Evolutionary conservation across 805 yeast genomes (phyloP), one percentile per base, ranked within the genome.

Genomic region (Candida incommunis): DNA sequence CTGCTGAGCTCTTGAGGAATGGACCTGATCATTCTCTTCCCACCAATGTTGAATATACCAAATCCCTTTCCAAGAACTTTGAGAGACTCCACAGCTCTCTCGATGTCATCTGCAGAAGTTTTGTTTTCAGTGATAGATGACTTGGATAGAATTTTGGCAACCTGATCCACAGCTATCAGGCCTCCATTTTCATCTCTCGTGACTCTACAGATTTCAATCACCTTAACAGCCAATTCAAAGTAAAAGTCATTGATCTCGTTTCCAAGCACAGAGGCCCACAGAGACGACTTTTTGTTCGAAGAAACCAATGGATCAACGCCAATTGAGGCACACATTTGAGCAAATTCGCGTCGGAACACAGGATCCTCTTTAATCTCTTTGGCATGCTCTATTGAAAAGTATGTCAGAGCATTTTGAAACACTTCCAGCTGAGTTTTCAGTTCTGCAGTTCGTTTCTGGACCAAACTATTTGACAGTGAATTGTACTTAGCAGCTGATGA

Each of bases 101-200:
- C 67, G 2, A 86, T 62, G 52, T 86, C 95, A 1, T 59, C 61
- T 27, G 69, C 72, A 24, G 54, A 27, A 27, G 52, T 47, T 31
- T 25, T 41, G n/a, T 23, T 25, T 16, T 15, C 18, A 2, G 26
- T 43, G 20, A 43, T 25, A 15, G 22, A 23, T 9, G 41, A 37
- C 22, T 50, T 50, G 20, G 49, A 66, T 20, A 67, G 56, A 13
- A 64, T 53, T 3, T 56, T 55, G 18, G 68, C 55, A 23, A 81
- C 60, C 46, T 78, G 81, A 31, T 73, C 67, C 22, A 84, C 65
- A 0, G 83, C 67, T 21, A 87, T 72, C 13, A 86, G 66, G 0
- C 96, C 96, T 15, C 96, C 96, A 57, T 85, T 88, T 48, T 78
- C 64, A 46, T 73, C 78, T 50, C 80, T 64, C 2, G 90, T 81